phyloP scores from a whole-genome alignment of 1,284 basidiomycete genomes.

The Inonotus hispidus region DNA sequence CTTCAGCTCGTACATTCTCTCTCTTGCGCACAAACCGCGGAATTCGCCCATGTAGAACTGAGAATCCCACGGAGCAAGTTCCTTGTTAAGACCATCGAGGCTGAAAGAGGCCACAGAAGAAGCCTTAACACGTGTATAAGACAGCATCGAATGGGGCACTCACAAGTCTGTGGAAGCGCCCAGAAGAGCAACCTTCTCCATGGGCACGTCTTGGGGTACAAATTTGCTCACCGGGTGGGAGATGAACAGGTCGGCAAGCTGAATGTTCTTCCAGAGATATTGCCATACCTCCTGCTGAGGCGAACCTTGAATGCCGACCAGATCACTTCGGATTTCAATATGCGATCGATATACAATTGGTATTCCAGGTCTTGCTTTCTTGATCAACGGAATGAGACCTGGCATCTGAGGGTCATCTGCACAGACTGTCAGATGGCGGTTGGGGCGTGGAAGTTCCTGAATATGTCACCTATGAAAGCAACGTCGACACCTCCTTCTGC shows the following conservation, averaged over 20 bases:
- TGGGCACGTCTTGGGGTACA: conserved; percentile 77
- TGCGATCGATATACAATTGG: conserved; percentile 88
- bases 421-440: background rate
- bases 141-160: conserved; percentile 21
- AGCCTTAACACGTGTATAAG: background rate
- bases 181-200: conserved; percentile 60
- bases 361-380: conserved; percentile 69
- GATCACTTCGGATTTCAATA: conserved; percentile 82
- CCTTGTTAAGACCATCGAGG: conserved; percentile 87
- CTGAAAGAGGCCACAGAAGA: conserved; percentile 30
- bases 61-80: conserved; percentile 67
- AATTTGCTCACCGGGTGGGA: conserved; percentile 90
- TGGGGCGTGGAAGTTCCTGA: background rate
- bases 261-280: conserved; percentile 85
- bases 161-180: conserved; percentile 80
- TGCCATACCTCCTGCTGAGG: conserved; percentile 86
- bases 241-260: conserved; percentile 81
- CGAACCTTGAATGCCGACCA: conserved; percentile 67
- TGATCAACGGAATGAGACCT: conserved; percentile 82
- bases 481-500: conserved; percentile 76
- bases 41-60: conserved; percentile 82
- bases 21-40: conserved; percentile 64
- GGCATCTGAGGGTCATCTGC: conserved; percentile 82
- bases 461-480: conserved; percentile 66
- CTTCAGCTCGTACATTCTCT: conserved; percentile 70